Evolutionary conservation across 2,329 filamentous ascomycete genomes (phyloP).

Genomic region (Teratosphaeria nubilosa): DNA sequence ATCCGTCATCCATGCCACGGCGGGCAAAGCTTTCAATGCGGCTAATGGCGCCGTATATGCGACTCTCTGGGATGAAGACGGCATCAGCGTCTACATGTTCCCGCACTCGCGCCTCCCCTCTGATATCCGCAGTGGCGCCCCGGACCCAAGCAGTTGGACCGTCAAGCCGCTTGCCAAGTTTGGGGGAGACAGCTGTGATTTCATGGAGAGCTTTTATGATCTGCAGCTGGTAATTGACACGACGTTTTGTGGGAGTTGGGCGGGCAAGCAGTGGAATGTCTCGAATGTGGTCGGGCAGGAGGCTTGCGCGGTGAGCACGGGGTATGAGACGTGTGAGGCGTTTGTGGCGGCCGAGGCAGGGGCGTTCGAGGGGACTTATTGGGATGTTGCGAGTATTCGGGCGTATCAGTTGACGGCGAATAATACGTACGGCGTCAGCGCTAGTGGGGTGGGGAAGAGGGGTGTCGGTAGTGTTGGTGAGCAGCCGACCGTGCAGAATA

Average conservation of each 20-base stretch:
- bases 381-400: conserved; percentile 63
- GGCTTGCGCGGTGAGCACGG: conserved; percentile 32
- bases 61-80: conserved; percentile 54
- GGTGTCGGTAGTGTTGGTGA: background rate
- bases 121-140: conserved; percentile 50
- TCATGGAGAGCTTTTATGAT: conserved; percentile 57
- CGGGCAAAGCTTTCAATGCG: conserved; percentile 44
- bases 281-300: conserved; percentile 43
- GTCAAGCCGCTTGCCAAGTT: conserved; percentile 56
- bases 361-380: conserved; percentile 65
- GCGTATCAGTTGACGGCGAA: conserved; percentile 37
- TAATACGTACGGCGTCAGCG: background rate
- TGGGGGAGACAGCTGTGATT: conserved; percentile 54
- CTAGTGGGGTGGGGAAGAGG: conserved; percentile 28
- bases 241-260: conserved; percentile 83
- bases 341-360: conserved; percentile 63
- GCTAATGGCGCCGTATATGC: conserved; percentile 38
- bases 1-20: conserved; percentile 17
- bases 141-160: conserved; percentile 60
- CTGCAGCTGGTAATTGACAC: conserved; percentile 74
- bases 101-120: conserved; percentile 53
- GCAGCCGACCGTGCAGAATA: background rate
- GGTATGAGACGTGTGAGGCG: conserved; percentile 54
- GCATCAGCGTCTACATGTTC: conserved; percentile 78
- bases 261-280: conserved; percentile 55